Base-by-base conservation (phyloP, 805 yeast genomes). In the Monosporozyma yasuniensis region DNA sequence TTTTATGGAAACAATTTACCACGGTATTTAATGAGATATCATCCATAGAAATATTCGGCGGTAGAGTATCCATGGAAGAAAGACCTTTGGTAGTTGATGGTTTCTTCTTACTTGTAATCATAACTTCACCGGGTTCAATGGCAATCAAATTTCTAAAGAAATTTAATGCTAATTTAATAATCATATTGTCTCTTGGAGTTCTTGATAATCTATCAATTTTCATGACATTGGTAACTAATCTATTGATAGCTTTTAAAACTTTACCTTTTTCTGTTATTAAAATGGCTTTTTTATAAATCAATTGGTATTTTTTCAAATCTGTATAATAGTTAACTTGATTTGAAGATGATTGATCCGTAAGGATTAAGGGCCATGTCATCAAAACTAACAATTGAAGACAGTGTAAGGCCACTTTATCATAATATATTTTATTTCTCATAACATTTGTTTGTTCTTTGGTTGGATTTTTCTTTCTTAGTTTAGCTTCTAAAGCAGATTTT, bases 331-430 rank as follows among this genome's bases (percentile, higher is more conserved):
- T 68, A 41, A 79, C 71, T 57, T 85, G 87, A 48, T 78, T 78
- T 19, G 71, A 71, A 0, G 83, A 71, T 3, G 83, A 75, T n/a
- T 78, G 78, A 19, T 75, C 78, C 9, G 75, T 76, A n/a, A 87
- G 63, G 32, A 80, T 80, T 5, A 85, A 63, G 0, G 98, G 98
- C 87, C 95, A 85, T 0, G 96, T 85, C 60, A 93, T 72, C 2
- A 87, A 79, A 1, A 87, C 96, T 51, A 93, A 67, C 6, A 93
- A 65, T 65, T 93, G 96, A 49, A 93, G 67, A 52, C 86, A 78
- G 4, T 87, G 77, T 18, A 85, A 65, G 42, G 89, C 84, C 44
- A 89, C 74, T 54, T 81, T 79, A 50, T 81, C 88, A 60, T 61
- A 54, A 46, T 66, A 63, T 1, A 46, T 50, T 48, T 57, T 60